phyloP scores from a whole-genome alignment of 306 rosid species.

The Sophora flavescens region DNA sequence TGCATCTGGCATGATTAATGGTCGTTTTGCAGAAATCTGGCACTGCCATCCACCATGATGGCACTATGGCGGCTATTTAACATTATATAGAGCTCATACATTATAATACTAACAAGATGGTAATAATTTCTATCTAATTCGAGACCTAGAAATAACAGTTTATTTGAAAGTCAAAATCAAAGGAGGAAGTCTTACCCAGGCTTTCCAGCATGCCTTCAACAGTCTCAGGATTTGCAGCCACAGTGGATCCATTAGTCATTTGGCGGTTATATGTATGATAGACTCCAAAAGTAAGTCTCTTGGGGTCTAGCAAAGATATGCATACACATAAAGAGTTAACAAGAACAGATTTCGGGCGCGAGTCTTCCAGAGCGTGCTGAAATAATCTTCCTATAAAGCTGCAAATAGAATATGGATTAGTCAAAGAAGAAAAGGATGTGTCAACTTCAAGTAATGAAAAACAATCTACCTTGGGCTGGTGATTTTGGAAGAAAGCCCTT shows the following conservation, averaged over 20 bases:
- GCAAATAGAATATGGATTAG: constrained; percentile 44
- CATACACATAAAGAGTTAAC: constrained; percentile 90
- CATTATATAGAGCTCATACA: constrained; percentile 18
- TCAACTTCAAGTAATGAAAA: constrained; percentile 5
- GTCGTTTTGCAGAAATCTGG: neutral
- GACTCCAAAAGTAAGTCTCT: constrained; percentile 73
- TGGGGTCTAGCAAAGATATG: constrained; percentile 96
- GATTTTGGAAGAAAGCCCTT: constrained; percentile 84
- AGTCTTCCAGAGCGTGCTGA: constrained; percentile 87
- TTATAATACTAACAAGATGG: constrained; percentile 1
- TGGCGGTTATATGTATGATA: constrained; percentile 80
- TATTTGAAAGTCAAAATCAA: constrained; percentile 17
- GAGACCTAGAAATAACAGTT: constrained; percentile 18
- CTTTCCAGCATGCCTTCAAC: constrained; percentile 98
- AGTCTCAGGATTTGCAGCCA: constrained; percentile 84
- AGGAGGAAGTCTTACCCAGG: constrained; percentile 64
- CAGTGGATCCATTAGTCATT: constrained; percentile 64
- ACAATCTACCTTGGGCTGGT: constrained; percentile 79
- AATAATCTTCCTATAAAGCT: constrained; percentile 94
- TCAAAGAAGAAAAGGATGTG: constrained; percentile 24
- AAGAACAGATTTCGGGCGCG: constrained; percentile 94
- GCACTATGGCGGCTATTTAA: neutral
- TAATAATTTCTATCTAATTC: neutral
- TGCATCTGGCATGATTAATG: neutral
- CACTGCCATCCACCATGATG: neutral